These are phyloP conservation scores for Trichosporon sp. DNA, from an alignment of 1,284 basidiomycete species.

Conservation along the genomic window DNA sequence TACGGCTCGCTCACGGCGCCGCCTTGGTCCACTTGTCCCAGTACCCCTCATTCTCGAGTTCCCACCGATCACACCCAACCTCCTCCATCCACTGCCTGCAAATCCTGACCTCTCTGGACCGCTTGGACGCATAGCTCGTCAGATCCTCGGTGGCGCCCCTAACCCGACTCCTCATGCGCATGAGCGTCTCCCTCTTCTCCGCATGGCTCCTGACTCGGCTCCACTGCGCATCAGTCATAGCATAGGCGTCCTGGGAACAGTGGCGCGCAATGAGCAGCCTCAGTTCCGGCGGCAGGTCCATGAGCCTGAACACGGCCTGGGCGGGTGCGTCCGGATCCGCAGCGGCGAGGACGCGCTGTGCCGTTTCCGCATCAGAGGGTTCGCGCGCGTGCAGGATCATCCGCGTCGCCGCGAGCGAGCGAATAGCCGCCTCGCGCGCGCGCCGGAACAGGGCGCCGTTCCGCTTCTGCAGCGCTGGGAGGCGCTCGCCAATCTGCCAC, in stretches of 20 bases:
- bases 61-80: slow-evolving; percentile 48
- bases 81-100: slow-evolving; percentile 43
- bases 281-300: slow-evolving; percentile 50
- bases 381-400: slow-evolving; percentile 46
- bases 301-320: slow-evolving; percentile 36
- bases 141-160: slow-evolving; percentile 22
- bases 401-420: slow-evolving; percentile 37
- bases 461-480: slow-evolving; percentile 42
- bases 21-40: slow-evolving; percentile 21
- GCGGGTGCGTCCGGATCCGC: slow-evolving; percentile 8
- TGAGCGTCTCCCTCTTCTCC: slow-evolving; percentile 34
- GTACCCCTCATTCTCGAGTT: slow-evolving; percentile 32
- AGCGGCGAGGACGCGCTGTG: slow-evolving; percentile 32
- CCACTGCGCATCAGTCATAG: slow-evolving; percentile 47
- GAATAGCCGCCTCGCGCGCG: slow-evolving; percentile 37
- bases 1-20: background rate
- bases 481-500: slow-evolving; percentile 37
- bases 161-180: slow-evolving; percentile 25
- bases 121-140: slow-evolving; percentile 27
- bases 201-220: slow-evolving; percentile 40
- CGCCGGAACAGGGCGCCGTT: slow-evolving; percentile 45
- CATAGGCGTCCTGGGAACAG: slow-evolving; percentile 39
- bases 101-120: slow-evolving; percentile 32
- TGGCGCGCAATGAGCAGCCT: slow-evolving; percentile 45
- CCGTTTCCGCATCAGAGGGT: slow-evolving; percentile 32